Conservation (phyloP, 352 stramenopile genomes). For the Lagenidium giganteum region DNA sequence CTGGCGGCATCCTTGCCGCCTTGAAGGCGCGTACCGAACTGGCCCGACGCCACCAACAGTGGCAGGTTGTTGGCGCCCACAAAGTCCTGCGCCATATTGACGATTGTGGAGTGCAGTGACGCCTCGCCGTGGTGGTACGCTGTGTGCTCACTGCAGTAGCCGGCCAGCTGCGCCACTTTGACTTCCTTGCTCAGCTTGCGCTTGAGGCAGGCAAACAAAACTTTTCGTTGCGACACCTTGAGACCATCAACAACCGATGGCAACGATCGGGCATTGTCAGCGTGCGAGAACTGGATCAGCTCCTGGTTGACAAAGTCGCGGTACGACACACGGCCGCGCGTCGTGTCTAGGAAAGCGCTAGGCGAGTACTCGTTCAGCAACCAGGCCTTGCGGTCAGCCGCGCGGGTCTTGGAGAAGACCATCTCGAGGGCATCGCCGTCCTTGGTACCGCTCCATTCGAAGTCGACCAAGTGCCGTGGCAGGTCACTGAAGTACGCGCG, state of each 20-base stretch:
- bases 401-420: slow-evolving; percentile 97
- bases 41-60: slow-evolving; percentile 94
- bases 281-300: slow-evolving; percentile 97
- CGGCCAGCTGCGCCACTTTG: slow-evolving; percentile 99
- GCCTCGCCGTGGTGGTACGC: slow-evolving; percentile 99
- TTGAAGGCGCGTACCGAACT: slow-evolving; percentile 99
- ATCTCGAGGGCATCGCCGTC: slow-evolving; percentile 97
- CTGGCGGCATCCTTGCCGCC: slow-evolving; percentile 98
- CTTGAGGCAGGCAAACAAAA: slow-evolving; percentile 98
- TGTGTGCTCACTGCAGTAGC: slow-evolving; percentile 96
- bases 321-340: slow-evolving; percentile 86
- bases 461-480: slow-evolving; percentile 92
- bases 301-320: slow-evolving; percentile 98
- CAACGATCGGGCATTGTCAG: slow-evolving; percentile 96
- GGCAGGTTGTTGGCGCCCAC: slow-evolving; percentile 99
- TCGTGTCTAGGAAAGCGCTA: slow-evolving; percentile 93
- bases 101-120: slow-evolving; percentile 97
- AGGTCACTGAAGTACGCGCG: slow-evolving; percentile 99
- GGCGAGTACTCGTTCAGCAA: slow-evolving; percentile 85
- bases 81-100: slow-evolving; percentile 99
- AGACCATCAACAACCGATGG: slow-evolving; percentile 96
- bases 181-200: slow-evolving; percentile 98
- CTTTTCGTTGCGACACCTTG: slow-evolving; percentile 97
- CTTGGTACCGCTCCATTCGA: slow-evolving; percentile 53
- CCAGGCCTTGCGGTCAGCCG: slow-evolving; percentile 96